phyloP scores from a whole-genome alignment of 2,329 filamentous ascomycete genomes.

The Epichloe elymi region DNA sequence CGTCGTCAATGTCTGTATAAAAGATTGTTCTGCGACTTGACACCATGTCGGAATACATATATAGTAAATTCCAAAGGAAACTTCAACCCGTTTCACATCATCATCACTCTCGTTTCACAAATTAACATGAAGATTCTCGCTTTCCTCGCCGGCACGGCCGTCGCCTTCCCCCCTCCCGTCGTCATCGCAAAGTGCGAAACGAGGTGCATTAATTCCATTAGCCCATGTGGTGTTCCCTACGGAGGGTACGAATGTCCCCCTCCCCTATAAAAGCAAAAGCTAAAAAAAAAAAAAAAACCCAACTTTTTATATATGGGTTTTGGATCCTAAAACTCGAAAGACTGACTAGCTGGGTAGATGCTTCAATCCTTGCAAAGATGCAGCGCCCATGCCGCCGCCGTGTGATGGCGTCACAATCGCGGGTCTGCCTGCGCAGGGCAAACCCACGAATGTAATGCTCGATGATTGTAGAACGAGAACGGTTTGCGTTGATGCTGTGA shows the following conservation, averaged over 20 bases:
- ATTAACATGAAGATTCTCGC: background rate
- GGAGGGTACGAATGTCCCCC: background rate
- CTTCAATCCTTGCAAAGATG: background rate
- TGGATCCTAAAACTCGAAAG: no score
- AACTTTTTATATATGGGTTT: no score
- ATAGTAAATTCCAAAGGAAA: no score
- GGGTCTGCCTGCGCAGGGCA: background rate
- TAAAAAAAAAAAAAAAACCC: no score
- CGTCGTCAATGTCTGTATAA: no score
- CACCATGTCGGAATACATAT: no score
- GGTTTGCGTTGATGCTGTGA: slow-evolving; percentile 13
- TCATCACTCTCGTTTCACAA: background rate
- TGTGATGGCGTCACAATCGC: background rate
- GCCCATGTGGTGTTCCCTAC: background rate
- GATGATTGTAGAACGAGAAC: slow-evolving; percentile 14
- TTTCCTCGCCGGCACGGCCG: background rate
- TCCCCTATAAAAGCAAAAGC: no score
- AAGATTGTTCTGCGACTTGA: no score
- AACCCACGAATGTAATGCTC: background rate
- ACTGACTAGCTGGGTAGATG: background rate
- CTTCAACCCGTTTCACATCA: no score
- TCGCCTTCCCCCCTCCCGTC: background rate
- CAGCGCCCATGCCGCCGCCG: background rate
- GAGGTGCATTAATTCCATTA: background rate
- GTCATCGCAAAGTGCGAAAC: background rate